Evolutionary conservation across 129 eudicot species (phyloP), one percentile per base, ranked within the genome.

Genomic region (Dittrichia graveolens): DNA sequence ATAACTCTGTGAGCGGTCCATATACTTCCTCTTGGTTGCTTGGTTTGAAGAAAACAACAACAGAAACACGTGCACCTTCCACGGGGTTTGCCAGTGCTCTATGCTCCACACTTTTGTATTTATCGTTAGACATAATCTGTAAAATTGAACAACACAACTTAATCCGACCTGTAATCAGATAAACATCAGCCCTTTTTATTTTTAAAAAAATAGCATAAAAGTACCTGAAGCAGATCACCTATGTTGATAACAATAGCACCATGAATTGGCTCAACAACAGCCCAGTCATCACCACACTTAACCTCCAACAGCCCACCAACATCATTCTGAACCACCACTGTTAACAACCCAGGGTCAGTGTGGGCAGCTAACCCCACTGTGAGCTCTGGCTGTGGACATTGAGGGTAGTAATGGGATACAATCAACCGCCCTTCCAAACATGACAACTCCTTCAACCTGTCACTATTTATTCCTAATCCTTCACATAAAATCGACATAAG

Each of bases 211-310:
- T n/a, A n/a, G n/a, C n/a, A n/a, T 24, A 24, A 40, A 65, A 0
- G 49, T 88, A 88, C 95, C 89, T 88, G 91, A 72, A 85, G 91
- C 13, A 88, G 80, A 77, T 85, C 91, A 41, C 91, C 95, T 14
- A 83, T 76, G 58, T 85, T 88, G 74, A 88, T 66, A 56, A 85
- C 83, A 66, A 88, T 42, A 48, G 88, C 91, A 41, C 95, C 88
- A 18, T 55, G 85, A 16, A 81, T 67, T 4, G 91, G 80, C 71
- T 83, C 84, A 11, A 88, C 83, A 38, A 83, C 88, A 56, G 78
- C 79, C 95, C 91, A 88, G 15, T 83, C 79, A 8, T 83, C 85
- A 15, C 83, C 85, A 5, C 70, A 65, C 58, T 82, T 83, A 8
- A 88, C 91, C 62, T 88, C 88, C 78, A 88, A 83, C 60, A 88